Base-by-base conservation (phyloP, 2,329 filamentous ascomycete genomes). In the Cadophora luteo-olivacea region DNA sequence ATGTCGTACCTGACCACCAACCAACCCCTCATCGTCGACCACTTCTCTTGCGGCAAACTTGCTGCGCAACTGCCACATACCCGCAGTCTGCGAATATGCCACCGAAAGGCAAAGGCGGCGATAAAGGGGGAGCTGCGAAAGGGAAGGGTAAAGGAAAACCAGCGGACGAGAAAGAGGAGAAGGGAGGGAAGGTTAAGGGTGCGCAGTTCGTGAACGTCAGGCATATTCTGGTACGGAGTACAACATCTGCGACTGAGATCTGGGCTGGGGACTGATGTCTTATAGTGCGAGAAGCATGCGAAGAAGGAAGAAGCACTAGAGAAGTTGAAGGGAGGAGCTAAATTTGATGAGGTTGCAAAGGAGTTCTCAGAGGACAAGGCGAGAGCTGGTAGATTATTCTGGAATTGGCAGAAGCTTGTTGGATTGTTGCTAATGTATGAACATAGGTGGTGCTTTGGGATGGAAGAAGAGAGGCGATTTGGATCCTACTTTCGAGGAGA, bases 331-430 rank as follows among this genome's bases (percentile, higher is more conserved):
- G 86, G 79, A 3, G 90, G 91, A 1, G 84, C 84, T 62, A 92
- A 91, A 74, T 94, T 94, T 75, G 91, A 93, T 74, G 89, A 91
- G 60, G 91, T 94, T 6, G 92, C 92, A 11, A 82, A 87, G 64
- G 87, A 89, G 72, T 92, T 87, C 76, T 92, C 89, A 0, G 92
- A 94, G 79, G 92, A 94, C 78, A 94, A 94, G 81, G 91, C 91
- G 4, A 84, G 89, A 70, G 84, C 87, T 79, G 90, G 86, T 87
- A 69, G 7, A 75, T 72, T 45, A n/a, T 48, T 60, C 9, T 36
- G 29, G 8, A 8, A 11, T 14, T 60, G 22, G 36, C 60, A 32
- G 25, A 32, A 33, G 16, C 4, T 11, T 38, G 29, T 33, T 33
- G 38, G 55, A 3, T 24, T 61, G 6, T 29, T 33, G 61, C 64